These are phyloP conservation scores for Sphaerobolus stellatus DNA, from an alignment of 1,284 basidiomycete species.

Conservation along the genomic window DNA sequence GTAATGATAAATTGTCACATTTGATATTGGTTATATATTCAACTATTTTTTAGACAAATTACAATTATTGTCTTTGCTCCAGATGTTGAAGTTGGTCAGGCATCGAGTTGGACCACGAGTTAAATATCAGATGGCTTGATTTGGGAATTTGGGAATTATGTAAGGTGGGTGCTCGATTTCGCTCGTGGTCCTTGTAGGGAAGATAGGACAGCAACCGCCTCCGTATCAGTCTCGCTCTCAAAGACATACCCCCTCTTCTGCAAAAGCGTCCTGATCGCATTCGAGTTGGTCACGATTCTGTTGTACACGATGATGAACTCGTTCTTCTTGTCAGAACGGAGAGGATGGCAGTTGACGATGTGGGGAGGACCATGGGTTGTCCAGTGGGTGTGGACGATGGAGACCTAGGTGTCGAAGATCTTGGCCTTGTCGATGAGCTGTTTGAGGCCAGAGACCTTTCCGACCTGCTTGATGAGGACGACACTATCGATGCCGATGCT, in stretches of 20 bases:
- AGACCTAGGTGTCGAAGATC: constrained; percentile 85
- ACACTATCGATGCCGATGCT: constrained; percentile 94
- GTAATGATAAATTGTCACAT: too few relatives aligned
- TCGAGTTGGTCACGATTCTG: constrained; percentile 96
- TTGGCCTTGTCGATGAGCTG: constrained; percentile 91
- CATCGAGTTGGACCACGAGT: too few relatives aligned
- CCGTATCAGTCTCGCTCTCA: constrained; percentile 96
- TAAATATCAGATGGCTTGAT: too few relatives aligned
- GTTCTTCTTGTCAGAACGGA: constrained; percentile 77
- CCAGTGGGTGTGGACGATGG: constrained; percentile 99
- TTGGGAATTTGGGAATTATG: too few relatives aligned
- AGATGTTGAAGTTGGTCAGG: too few relatives aligned
- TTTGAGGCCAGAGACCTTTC: constrained; percentile 94
- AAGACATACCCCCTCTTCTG: constrained; percentile 96
- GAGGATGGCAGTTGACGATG: constrained; percentile 92
- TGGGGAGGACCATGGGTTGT: constrained; percentile 97
- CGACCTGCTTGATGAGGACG: constrained; percentile 96
- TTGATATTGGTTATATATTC: too few relatives aligned
- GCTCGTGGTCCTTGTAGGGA: too few relatives aligned
- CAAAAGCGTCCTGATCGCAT: constrained; percentile 88
- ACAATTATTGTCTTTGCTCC: too few relatives aligned
- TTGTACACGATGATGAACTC: constrained; percentile 98
- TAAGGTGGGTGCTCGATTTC: too few relatives aligned
- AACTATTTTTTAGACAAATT: too few relatives aligned
- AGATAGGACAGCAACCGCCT: constrained; percentile 96